Conservation (phyloP, 2,329 filamentous ascomycete species). For the Westerdykella ornata region DNA sequence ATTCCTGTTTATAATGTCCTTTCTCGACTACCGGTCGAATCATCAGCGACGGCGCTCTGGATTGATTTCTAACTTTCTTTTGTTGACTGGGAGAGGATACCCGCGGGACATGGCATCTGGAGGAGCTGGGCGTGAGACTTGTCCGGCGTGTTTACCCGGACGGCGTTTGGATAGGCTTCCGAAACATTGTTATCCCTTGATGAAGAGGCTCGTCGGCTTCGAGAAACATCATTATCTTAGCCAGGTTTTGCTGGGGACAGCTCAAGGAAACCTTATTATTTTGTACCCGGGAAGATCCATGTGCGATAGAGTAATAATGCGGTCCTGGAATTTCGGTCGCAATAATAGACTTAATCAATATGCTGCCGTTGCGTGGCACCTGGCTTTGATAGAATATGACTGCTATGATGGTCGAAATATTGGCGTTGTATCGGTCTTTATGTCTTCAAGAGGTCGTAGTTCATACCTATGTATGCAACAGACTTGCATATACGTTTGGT, state of each 20-base stretch:
- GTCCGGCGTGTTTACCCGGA: slow-evolving; percentile 1
- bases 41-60: slow-evolving; percentile 35
- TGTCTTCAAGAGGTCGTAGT: too few species aligned
- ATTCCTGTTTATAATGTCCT: slow-evolving; percentile 3
- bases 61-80: slow-evolving; percentile 10
- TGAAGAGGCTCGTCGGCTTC: too few species aligned
- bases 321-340: too few species aligned
- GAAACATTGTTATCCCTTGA: background rate
- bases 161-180: slow-evolving; percentile 2
- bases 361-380: too few species aligned
- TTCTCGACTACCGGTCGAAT: slow-evolving; percentile 19
- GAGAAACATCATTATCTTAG: slow-evolving; percentile 1
- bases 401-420: too few species aligned
- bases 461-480: too few species aligned
- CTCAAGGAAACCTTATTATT: background rate
- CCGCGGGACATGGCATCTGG: slow-evolving; percentile 11
- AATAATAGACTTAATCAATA: too few species aligned
- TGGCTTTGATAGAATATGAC: too few species aligned
- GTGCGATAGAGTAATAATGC: too few species aligned
- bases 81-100: slow-evolving; percentile 16
- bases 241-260: background rate
- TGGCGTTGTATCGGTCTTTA: too few species aligned
- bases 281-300: slow-evolving; percentile 2
- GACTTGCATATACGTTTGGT: background rate
- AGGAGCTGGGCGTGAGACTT: slow-evolving; percentile 8